Evolutionary conservation across 164 flowering plant genomes (phyloP), one percentile per base, ranked within the genome.

Genomic region (Dillenia turbinata): DNA sequence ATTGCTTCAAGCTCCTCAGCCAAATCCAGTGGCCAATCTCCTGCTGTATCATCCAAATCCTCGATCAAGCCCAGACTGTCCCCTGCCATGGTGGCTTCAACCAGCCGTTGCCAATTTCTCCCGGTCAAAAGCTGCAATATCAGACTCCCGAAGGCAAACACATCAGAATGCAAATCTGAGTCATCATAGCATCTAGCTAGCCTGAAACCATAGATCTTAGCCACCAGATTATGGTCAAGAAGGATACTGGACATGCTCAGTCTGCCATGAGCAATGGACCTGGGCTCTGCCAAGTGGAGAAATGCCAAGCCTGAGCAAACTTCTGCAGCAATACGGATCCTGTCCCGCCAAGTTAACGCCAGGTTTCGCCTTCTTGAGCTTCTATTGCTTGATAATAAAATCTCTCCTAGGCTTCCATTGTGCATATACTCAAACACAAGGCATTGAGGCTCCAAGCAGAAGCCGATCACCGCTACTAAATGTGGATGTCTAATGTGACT

Each of bases 11-110:
- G 59, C 67, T 76, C 78, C 61, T 61, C 58, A 0, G 83, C 89
- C 78, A 87, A 63, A 22, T 81, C 85, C 73, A 67, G 43, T 14
- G 91, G 88, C 93, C 96, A 87, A 12, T 70, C 63, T 51, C 86
- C 88, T 0, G 77, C 87, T 69, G 6, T 59, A 10, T 70, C 73
- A 64, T 86, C 88, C 66, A 83, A 16, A 24, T 57, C 66, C 45
- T 52, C 68, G 17, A 50, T 52, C 14, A 79, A 50, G 11, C 58
- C 71, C 50, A 56, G 57, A 10, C 66, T 47, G 11, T 66, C 72
- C 49, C 54, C 17, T 4, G 45, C 60, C 71, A 57, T 44, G 3
- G 49, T 63, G 47, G 61, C 71, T 8, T 82, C 82, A 49, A 67
- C 61, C 54, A 62, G 60, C 45, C 69, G 77, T 43, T 62, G 64